These are phyloP conservation scores for Erythrobasidium yunnanense DNA, from an alignment of 768 basidiomycete genomes.

Conservation along the genomic window DNA sequence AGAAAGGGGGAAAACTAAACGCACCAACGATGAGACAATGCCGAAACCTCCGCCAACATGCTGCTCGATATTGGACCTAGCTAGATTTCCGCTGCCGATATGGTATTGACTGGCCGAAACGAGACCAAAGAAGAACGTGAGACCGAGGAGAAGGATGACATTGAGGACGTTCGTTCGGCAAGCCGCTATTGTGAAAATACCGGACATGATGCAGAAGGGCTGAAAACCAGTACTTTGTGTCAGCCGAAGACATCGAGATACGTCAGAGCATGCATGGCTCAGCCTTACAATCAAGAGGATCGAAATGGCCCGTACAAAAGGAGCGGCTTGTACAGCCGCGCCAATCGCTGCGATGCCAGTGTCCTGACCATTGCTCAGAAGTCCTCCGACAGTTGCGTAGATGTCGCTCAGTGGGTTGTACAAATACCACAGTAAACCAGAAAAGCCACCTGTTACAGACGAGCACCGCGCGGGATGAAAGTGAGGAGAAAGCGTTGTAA, in stretches of 20 bases:
- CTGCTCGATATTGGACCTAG: not conserved
- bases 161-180: slow-evolving; percentile 9
- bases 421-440: not conserved
- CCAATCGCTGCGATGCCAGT: not conserved
- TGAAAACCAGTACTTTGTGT: not conserved
- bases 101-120: not conserved
- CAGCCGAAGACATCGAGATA: not conserved
- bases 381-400: not conserved
- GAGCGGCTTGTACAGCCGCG: not conserved
- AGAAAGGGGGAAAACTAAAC: not conserved
- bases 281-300: not conserved
- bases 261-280: not conserved
- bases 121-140: slow-evolving; percentile 1
- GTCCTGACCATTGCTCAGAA: not conserved
- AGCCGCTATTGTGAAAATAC: slow-evolving; percentile 16
- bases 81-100: not conserved
- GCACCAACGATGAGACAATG: not conserved
- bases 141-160: slow-evolving; percentile 3
- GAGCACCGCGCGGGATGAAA: not conserved
- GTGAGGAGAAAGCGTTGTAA: not conserved
- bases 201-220: slow-evolving; percentile 8
- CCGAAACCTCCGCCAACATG: not conserved
- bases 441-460: not conserved
- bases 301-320: not conserved
- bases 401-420: not conserved